Evolutionary conservation across 2,329 filamentous ascomycete species (phyloP).

Genomic region (Phyllosticta paracitricarpa): DNA sequence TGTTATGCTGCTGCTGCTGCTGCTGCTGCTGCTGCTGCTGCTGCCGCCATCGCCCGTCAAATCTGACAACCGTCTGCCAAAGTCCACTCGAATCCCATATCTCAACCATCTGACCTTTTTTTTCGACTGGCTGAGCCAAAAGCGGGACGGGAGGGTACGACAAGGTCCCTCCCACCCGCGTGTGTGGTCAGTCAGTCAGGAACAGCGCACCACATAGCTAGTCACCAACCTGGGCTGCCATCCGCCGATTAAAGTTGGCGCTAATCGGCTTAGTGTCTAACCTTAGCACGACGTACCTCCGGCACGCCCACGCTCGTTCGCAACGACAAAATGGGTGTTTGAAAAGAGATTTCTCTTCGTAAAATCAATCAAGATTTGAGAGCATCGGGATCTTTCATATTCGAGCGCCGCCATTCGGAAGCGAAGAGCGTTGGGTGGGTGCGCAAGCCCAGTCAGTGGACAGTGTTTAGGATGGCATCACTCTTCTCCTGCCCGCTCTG

Average conservation of each 20-base stretch:
- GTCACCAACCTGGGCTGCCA: neutral
- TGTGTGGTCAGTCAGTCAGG: neutral
- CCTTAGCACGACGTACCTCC: neutral
- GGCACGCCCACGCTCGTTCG: neutral
- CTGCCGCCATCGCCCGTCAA: too few species aligned
- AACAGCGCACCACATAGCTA: neutral
- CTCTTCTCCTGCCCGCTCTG: neutral
- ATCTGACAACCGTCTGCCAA: too few species aligned
- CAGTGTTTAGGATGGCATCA: neutral
- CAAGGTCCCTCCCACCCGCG: neutral
- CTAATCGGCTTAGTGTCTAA: neutral
- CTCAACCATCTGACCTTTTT: too few species aligned
- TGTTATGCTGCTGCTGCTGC: too few species aligned
- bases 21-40: too few species aligned
- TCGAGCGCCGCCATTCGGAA: too few species aligned
- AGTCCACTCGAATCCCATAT: too few species aligned
- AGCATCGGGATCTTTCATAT: neutral
- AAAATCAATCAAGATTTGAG: neutral
- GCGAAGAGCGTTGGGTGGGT: too few species aligned
- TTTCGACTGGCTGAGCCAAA: too few species aligned
- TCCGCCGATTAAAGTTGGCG: neutral
- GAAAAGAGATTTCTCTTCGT: neutral
- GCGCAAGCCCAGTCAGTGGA: too few species aligned
- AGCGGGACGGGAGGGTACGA: too few species aligned
- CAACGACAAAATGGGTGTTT: neutral